phyloP scores from a whole-genome alignment of 228 moss, liverwort and hornwort species.

The Sphagnum fallax region DNA sequence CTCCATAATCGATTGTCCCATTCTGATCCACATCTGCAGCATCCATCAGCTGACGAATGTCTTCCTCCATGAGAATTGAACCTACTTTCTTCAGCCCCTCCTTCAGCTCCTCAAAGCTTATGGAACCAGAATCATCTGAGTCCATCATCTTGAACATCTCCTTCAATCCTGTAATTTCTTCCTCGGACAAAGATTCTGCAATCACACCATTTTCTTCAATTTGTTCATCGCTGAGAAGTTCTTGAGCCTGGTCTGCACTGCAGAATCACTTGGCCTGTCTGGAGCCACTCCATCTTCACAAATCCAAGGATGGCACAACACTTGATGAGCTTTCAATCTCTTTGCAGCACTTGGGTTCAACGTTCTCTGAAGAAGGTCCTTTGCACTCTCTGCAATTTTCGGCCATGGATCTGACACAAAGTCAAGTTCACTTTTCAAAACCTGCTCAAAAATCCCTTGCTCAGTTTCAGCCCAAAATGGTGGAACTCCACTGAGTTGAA shows the following conservation, averaged over 20 bases:
- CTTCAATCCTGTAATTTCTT: constrained; percentile 45
- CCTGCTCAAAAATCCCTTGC: constrained; percentile 61
- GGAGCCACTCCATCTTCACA: constrained; percentile 49
- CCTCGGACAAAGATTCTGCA: constrained; percentile 45
- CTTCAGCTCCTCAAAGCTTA: constrained; percentile 54
- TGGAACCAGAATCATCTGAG: constrained; percentile 45
- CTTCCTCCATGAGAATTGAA: constrained; percentile 39
- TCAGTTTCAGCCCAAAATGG: constrained; percentile 62
- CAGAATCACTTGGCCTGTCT: constrained; percentile 46
- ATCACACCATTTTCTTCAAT: constrained; percentile 53
- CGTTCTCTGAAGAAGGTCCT: constrained; percentile 48
- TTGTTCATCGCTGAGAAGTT: constrained; percentile 58
- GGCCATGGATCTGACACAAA: constrained; percentile 55
- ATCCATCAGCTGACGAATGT: constrained; percentile 54
- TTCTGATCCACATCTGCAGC: constrained; percentile 52
- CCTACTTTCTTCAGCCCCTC: constrained; percentile 49
- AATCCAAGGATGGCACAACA: constrained; percentile 54
- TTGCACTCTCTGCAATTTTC: constrained; percentile 44
- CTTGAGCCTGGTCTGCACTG: constrained; percentile 50
- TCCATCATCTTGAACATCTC: constrained; percentile 71
- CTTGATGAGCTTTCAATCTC: constrained; percentile 47
- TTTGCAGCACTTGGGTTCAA: constrained; percentile 27
- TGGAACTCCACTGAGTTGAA: constrained; percentile 44
- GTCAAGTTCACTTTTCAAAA: constrained; percentile 38
- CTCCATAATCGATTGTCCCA: constrained; percentile 49